Evolutionary conservation across 2,329 filamentous ascomycete genomes (phyloP).

Genomic region (Paecilomyces niveus): DNA sequence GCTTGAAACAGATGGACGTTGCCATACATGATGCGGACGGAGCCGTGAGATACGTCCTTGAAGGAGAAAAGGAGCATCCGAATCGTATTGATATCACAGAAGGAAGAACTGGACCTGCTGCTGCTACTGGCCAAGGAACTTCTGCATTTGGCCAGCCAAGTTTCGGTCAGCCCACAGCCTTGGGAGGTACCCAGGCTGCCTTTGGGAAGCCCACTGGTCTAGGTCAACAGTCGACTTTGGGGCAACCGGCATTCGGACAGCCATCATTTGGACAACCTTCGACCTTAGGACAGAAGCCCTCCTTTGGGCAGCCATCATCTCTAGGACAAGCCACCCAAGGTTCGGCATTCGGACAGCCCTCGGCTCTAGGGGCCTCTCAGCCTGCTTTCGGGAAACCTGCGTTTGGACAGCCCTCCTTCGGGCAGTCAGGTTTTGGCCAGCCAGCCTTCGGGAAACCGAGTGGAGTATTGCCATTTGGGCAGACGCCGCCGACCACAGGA

Average conservation of each 20-base stretch:
- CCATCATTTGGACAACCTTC: slow-evolving; percentile 17
- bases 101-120: slow-evolving; percentile 16
- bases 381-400: slow-evolving; percentile 31
- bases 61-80: slow-evolving; percentile 62
- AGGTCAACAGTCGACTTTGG: slow-evolving; percentile 29
- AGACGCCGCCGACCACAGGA: slow-evolving; percentile 15
- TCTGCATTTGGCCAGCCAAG: slow-evolving; percentile 18
- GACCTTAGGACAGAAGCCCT: slow-evolving; percentile 25
- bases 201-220: slow-evolving; percentile 20
- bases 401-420: slow-evolving; percentile 21
- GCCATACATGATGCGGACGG: slow-evolving; percentile 62
- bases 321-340: neutral
- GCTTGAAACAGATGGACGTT: slow-evolving; percentile 65
- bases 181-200: slow-evolving; percentile 9
- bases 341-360: slow-evolving; percentile 14
- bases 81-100: slow-evolving; percentile 58
- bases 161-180: slow-evolving; percentile 28
- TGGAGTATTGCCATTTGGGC: slow-evolving; percentile 27
- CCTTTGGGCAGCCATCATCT: slow-evolving; percentile 22
- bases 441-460: slow-evolving; percentile 4
- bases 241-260: slow-evolving; percentile 22
- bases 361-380: slow-evolving; percentile 10
- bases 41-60: slow-evolving; percentile 63
- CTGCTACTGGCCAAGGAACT: slow-evolving; percentile 22
- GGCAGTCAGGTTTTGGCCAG: slow-evolving; percentile 3